Base-by-base conservation (phyloP, 78 protist genomes). In the Emiliania huxleyi region DNA sequence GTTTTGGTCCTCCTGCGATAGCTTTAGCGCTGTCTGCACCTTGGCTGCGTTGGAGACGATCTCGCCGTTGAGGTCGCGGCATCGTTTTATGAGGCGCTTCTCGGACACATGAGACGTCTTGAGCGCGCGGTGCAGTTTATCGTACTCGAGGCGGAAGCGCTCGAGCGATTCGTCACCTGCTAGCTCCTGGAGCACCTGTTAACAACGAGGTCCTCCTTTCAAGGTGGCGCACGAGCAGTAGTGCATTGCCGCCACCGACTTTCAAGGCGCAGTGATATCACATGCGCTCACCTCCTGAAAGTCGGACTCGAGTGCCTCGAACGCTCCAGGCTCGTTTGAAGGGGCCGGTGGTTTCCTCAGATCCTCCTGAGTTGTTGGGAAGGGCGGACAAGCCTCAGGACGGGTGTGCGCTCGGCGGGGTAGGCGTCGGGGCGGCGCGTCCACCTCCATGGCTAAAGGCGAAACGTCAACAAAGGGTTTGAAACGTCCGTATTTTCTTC, bases 31-130 rank as follows among this genome's bases (percentile, higher is more conserved):
- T 15, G 94, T 71, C 45, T 92, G 94, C 23, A 98, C 97, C 92
- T 97, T 96, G 15, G 98, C 93, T 0, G 99, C 97, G 89, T 98
- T 98, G 45, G 97, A 92, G 2, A 96, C 96, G 87, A 98, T 96
- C 89, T 97, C 90, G 8, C 40, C 46, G 73, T 94, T 94, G 38
- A 97, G 93, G 37, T 95, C 97, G 11, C 85, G 75, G 94, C 96
- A 93, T 42, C 95, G 88, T 26, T 95, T 93, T 45, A 97, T 95
- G 55, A 98, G 92, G 18, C 97, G 90, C 96, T 96, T 95, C 92
- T 98, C 99, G 81, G 93, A 91, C 87, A 96, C 98, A 88, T 97
- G 98, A 21, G 96, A 91, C 92, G 95, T 96, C 87, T 95, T 93
- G 48, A 97, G 91, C 8, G 99, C 99, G 8, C 95, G 91, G 69